Evolutionary conservation across 257 asterid species (phyloP).

Genomic region (Vinca minor): DNA sequence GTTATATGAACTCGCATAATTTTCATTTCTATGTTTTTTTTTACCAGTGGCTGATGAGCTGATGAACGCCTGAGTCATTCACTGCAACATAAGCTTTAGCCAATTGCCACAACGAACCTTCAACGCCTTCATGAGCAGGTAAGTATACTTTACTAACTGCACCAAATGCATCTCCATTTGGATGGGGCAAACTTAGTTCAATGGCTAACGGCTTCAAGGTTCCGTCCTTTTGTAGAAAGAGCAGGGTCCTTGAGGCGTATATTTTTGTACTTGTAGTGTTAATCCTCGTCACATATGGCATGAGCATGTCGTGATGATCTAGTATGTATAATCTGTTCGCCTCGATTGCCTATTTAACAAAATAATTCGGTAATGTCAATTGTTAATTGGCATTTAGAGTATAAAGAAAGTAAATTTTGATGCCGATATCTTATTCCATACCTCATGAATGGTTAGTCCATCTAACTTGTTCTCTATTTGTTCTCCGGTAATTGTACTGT

Average conservation of each 20-base stretch:
- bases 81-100: conserved; percentile 25
- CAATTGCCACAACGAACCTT: conserved; percentile 18
- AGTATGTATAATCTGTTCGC: conserved; percentile 12
- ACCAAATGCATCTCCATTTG: conserved; percentile 18
- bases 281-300: conserved; percentile 15
- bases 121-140: conserved; percentile 16
- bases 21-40: no score
- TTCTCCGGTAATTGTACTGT: conserved; percentile 41
- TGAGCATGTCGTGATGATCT: conserved; percentile 17
- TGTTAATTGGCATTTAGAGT: neutral
- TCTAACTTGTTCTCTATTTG: conserved; percentile 40
- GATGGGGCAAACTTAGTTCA: conserved; percentile 23
- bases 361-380: neutral
- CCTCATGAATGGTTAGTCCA: conserved; percentile 47
- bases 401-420: neutral
- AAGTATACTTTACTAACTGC: conserved; percentile 13
- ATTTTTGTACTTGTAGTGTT: conserved; percentile 13
- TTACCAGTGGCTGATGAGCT: conserved; percentile 22
- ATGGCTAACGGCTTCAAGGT: conserved; percentile 21
- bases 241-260: conserved; percentile 18
- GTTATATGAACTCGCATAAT: neutral
- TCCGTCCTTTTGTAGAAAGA: conserved; percentile 16
- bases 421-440: neutral
- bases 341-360: conserved; percentile 11
- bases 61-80: conserved; percentile 19